A percentile compares a stretch with the other conserved stretches of the same genome.
phyloP scores from a whole-genome alignment of 352 stramenopile genomes.

The Phytopythium mirpurense region DNA sequence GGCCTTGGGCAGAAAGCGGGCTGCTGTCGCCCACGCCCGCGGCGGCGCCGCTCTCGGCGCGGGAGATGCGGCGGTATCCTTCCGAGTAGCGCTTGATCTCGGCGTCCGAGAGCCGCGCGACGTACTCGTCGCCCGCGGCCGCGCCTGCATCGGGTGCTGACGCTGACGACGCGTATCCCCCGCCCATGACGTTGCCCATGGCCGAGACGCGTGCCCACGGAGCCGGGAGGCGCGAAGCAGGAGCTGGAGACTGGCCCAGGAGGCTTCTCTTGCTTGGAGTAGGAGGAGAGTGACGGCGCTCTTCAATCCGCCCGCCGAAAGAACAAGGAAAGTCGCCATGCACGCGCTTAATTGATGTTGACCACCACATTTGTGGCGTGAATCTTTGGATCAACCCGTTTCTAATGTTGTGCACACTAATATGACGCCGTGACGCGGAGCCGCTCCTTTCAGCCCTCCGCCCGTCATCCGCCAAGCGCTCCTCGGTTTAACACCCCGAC shows the following conservation, averaged over 20 bases:
- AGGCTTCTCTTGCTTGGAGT: too few species aligned
- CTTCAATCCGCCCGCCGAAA: too few species aligned
- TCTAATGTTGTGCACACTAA: background rate
- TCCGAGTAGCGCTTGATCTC: conserved; percentile 72
- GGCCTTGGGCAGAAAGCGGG: background rate
- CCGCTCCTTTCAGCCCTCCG: background rate
- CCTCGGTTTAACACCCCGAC: background rate
- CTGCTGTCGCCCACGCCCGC: conserved; percentile 14
- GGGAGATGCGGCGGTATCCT: conserved; percentile 67
- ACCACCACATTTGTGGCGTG: too few species aligned
- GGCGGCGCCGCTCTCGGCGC: conserved; percentile 22
- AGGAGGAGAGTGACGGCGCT: too few species aligned
- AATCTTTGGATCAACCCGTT: background rate
- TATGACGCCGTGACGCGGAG: background rate
- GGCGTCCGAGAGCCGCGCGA: conserved; percentile 43
- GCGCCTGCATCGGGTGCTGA: conserved; percentile 8
- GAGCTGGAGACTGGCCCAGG: background rate
- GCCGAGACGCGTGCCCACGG: background rate
- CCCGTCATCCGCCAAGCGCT: background rate
- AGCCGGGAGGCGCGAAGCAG: background rate
- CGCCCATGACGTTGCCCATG: conserved; percentile 73
- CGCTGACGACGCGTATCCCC: conserved; percentile 24
- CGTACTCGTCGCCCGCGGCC: conserved; percentile 28
- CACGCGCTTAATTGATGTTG: too few species aligned
- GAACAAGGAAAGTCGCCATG: too few species aligned